Base-by-base conservation (phyloP, 2,329 filamentous ascomycete genomes). In the Pseudogymnoascus sp. region DNA sequence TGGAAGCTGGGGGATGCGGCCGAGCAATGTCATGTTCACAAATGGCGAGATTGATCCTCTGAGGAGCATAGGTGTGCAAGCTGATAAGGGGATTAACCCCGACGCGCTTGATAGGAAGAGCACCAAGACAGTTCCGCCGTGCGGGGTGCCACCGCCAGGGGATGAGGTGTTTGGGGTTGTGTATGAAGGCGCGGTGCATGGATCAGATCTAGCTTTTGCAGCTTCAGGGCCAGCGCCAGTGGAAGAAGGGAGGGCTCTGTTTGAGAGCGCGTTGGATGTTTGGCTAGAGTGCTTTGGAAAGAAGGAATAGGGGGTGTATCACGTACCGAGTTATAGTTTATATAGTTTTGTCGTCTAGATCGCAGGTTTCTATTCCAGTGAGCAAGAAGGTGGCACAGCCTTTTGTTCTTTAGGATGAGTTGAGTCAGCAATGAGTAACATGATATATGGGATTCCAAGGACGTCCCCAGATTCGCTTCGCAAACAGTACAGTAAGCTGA, bases 241-340 rank as follows among this genome's bases (percentile, higher is more conserved):
- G 4, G 40, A 58, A 31, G 25, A 42, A 12, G 62, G 58, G n/a
- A 48, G 55, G 42, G 62, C 40, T 5, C 39, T 63, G 10, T 61
- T 63, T 27, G 31, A 36, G 12, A 58, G 35, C 29, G 62, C 59
- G 21, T 21, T 58, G n/a, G 62, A 63, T 61, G 62, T 21, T 15
- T 63, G 59, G 62, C 18, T 63, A 8, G n/a, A 37, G n/a, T 63
- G 62, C 9, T 61, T 63, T 40, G 58, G 40, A 8, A 52, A 48
- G 9, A 25, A 27, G 12, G 29, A 48, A 29, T 8, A 42, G 4
- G n/a, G 7, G 37, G 37, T 39, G 40, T 27, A n/a, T 5, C 21
- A 45, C 25, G 21, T 12, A 45, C 9, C 5, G 4, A 45, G 40
- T 13, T 2, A 7, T 45, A 12, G 12, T 27, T 27, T 27, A 45